phyloP scores from a whole-genome alignment of 2,329 filamentous ascomycete genomes.

The Penicillium sp. region DNA sequence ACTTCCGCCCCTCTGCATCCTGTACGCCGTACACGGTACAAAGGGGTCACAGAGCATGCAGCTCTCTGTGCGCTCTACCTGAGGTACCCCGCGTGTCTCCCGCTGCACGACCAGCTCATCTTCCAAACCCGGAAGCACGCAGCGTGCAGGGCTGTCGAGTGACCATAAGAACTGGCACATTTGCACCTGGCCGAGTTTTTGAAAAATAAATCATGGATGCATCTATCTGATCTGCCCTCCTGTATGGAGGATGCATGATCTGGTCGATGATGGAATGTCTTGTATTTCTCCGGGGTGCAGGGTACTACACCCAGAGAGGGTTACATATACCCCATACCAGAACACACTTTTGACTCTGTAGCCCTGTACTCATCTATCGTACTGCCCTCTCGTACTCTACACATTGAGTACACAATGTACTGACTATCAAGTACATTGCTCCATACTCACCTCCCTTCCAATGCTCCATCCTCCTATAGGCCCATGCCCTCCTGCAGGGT shows the following conservation, averaged over 20 bases:
- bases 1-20: neutral
- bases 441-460: neutral
- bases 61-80: neutral
- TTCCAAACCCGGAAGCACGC: conserved; percentile 23
- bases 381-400: no score
- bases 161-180: neutral
- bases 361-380: no score
- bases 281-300: neutral
- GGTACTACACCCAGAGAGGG: neutral
- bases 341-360: no score
- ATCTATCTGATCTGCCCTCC: neutral
- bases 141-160: conserved; percentile 7
- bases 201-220: neutral
- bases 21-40: neutral
- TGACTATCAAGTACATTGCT: no score
- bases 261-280: neutral
- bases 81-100: conserved; percentile 10
- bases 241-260: neutral
- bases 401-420: no score
- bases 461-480: neutral
- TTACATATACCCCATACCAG: neutral
- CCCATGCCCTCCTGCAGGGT: neutral
- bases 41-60: neutral
- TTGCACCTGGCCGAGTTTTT: neutral
- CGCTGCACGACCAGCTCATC: conserved; percentile 20